phyloP scores from a whole-genome alignment of 139 green algal genomes.

The Medakamo hakoo region DNA sequence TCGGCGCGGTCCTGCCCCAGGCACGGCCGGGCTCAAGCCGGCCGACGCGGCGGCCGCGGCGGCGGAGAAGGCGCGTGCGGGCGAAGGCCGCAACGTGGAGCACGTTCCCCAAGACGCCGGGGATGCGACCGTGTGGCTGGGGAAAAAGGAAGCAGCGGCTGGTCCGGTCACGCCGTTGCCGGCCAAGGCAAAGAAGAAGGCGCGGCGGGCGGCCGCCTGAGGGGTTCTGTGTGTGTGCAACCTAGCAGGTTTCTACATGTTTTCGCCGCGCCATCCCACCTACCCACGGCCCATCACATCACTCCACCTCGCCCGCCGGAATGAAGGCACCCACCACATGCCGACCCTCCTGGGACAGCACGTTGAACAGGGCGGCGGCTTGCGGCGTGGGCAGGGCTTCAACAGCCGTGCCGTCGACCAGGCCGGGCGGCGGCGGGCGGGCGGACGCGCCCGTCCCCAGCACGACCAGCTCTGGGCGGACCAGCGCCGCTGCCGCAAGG shows the following conservation, averaged over 20 bases:
- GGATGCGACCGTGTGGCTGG: background rate
- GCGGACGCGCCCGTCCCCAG: too few species aligned
- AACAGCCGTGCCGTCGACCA: background rate
- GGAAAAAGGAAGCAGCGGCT: too few species aligned
- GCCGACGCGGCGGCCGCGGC: conserved; percentile 31
- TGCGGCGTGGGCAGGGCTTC: background rate
- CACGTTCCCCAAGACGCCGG: conserved; percentile 44
- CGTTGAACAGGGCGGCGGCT: background rate
- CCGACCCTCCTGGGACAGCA: background rate
- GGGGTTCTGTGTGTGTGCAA: background rate
- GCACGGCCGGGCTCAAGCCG: background rate
- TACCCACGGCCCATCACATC: background rate
- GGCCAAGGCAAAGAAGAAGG: background rate
- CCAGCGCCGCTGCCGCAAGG: too few species aligned
- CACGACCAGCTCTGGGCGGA: too few species aligned
- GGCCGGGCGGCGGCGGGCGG: too few species aligned
- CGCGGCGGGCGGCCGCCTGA: background rate
- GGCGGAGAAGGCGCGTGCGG: conserved; percentile 46
- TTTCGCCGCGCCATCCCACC: background rate
- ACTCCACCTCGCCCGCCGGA: too few species aligned
- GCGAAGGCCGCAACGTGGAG: conserved; percentile 57
- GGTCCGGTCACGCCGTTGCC: background rate
- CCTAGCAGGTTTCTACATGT: background rate
- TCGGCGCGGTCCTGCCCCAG: too few species aligned
- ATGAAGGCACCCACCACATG: background rate